These are phyloP conservation scores for Cutaneotrichosporon dermatis DNA, from an alignment of 1,284 basidiomycete species.

Conservation along the genomic window DNA sequence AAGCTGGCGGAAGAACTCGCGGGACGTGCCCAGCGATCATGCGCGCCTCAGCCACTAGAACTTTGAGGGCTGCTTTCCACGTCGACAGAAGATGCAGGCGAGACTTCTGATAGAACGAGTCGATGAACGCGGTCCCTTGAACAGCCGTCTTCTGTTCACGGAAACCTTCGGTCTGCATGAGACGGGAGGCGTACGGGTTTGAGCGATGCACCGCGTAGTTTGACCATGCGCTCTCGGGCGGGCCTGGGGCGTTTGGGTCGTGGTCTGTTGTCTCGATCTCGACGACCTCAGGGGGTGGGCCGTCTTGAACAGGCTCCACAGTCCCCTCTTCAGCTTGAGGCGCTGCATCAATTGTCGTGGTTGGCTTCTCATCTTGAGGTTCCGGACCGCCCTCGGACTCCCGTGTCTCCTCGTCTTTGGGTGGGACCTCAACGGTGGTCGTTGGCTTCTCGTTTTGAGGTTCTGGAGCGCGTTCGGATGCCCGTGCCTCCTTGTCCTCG, in stretches of 20 bases:
- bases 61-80: conserved; percentile 86
- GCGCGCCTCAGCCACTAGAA: conserved; percentile 73
- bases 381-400: too few relatives aligned
- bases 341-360: too few relatives aligned
- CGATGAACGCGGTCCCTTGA: conserved; percentile 71
- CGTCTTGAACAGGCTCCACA: too few relatives aligned
- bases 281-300: neutral
- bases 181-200: conserved; percentile 66
- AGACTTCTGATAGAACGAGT: conserved; percentile 85
- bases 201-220: conserved; percentile 54
- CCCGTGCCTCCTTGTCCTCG: too few relatives aligned
- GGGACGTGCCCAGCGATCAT: conserved; percentile 17
- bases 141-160: conserved; percentile 75
- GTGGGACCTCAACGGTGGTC: too few relatives aligned
- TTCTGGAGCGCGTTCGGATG: too few relatives aligned
- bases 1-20: conserved; percentile 12
- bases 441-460: too few relatives aligned
- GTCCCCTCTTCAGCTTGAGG: too few relatives aligned
- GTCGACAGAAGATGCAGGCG: conserved; percentile 84
- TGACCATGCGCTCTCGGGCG: conserved; percentile 32
- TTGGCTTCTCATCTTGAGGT: too few relatives aligned
- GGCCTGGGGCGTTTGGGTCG: conserved; percentile 47
- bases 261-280: neutral
- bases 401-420: too few relatives aligned
- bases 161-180: conserved; percentile 78